Conservation (phyloP, 2,329 filamentous ascomycete genomes). For the Clonostachys chloroleuca region DNA sequence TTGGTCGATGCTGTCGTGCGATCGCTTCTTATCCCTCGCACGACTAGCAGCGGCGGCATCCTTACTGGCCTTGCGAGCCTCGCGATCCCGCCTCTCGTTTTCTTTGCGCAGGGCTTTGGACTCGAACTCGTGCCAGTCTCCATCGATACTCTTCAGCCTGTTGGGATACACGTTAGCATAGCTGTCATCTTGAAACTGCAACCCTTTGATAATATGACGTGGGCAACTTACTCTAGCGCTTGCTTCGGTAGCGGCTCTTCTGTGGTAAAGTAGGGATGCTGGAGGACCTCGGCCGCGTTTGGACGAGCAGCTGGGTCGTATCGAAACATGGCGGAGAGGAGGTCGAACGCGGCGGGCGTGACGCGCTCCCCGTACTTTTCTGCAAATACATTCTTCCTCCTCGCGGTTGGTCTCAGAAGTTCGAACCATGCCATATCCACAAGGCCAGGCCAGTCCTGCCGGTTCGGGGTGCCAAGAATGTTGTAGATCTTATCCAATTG, state of each 20-base stretch:
- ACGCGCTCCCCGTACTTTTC: slow-evolving; percentile 78
- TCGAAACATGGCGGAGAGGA: slow-evolving; percentile 79
- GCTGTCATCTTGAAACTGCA: neutral
- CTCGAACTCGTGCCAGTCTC: slow-evolving; percentile 99
- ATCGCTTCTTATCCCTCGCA: slow-evolving; percentile 32
- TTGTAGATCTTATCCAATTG: slow-evolving; percentile 97
- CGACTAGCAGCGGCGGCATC: slow-evolving; percentile 14
- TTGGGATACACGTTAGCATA: neutral
- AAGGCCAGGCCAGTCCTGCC: slow-evolving; percentile 80
- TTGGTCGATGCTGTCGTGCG: slow-evolving; percentile 20
- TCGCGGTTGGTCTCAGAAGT: slow-evolving; percentile 74
- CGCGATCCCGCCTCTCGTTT: slow-evolving; percentile 64
- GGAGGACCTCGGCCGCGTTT: slow-evolving; percentile 76
- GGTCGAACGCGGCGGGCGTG: slow-evolving; percentile 75
- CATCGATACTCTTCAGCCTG: slow-evolving; percentile 74
- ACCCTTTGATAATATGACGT: neutral
- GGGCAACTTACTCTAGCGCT: slow-evolving; percentile 65
- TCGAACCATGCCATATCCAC: slow-evolving; percentile 98
- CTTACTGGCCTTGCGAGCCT: slow-evolving; percentile 42
- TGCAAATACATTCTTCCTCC: slow-evolving; percentile 70
- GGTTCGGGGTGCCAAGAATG: slow-evolving; percentile 82
- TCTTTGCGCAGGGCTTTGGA: slow-evolving; percentile 91
- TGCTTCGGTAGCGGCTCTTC: slow-evolving; percentile 77
- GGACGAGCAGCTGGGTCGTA: slow-evolving; percentile 86
- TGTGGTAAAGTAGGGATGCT: slow-evolving; percentile 81